A percentile compares a stretch with the other conserved stretches of the same genome.
Evolutionary conservation across 352 stramenopile species (phyloP).

Genomic region (Pythium brassicae): DNA sequence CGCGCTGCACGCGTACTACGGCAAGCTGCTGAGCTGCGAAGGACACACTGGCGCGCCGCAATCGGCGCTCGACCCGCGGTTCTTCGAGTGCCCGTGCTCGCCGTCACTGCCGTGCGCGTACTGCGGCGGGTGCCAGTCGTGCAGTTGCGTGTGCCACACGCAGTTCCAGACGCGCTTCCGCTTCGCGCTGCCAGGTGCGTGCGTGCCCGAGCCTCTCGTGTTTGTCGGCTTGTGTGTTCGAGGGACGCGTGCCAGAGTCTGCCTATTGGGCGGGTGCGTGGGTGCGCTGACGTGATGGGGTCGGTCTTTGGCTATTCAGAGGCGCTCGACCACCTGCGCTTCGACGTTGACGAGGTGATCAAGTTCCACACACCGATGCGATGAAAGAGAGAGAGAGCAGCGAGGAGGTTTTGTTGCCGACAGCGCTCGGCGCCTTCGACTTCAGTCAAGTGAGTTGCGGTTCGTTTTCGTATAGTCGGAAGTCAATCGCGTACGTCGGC

Average conservation of each 20-base stretch:
- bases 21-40: conserved; percentile 65
- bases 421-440: too few relatives aligned
- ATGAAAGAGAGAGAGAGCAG: conserved; percentile 1
- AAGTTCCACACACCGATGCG: conserved; percentile 33
- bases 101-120: conserved; percentile 54
- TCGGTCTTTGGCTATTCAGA: conserved; percentile 9
- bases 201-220: background rate
- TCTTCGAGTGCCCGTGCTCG: conserved; percentile 70
- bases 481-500: conserved; percentile 60
- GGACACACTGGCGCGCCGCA: conserved; percentile 72
- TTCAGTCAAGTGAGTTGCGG: background rate
- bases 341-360: conserved; percentile 39
- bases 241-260: too few relatives aligned
- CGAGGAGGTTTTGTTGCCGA: too few relatives aligned
- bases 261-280: background rate
- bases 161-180: conserved; percentile 86
- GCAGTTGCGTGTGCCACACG: conserved; percentile 79
- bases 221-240: too few relatives aligned
- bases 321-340: conserved; percentile 28
- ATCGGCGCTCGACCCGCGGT: conserved; percentile 62
- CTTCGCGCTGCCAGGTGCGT: conserved; percentile 64
- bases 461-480: too few relatives aligned
- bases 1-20: conserved; percentile 50
- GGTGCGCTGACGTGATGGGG: background rate
- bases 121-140: conserved; percentile 78